A percentile compares a stretch with the other conserved stretches of the same genome.
These are phyloP conservation scores for Stephanocyclus meneghinianus DNA, from an alignment of 352 stramenopile species.

Conservation along the genomic window DNA sequence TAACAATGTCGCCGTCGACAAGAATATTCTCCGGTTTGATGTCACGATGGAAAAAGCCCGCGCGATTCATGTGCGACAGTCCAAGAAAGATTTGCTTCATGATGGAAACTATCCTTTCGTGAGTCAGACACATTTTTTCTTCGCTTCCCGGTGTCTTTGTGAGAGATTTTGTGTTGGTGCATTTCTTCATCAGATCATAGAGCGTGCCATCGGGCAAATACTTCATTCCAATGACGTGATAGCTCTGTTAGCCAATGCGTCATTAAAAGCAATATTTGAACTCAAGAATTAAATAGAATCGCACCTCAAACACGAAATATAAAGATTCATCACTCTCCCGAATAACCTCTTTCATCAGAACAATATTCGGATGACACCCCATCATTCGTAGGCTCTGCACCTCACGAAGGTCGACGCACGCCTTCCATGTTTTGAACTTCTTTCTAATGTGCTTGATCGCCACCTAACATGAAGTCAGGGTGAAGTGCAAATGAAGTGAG, in stretches of 20 bases:
- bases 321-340: conserved; percentile 89
- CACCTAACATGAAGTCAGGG: conserved; percentile 18
- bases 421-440: conserved; percentile 84
- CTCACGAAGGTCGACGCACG: conserved; percentile 96
- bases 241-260: conserved; percentile 80
- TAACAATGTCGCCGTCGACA: conserved; percentile 92
- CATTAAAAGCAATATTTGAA: neutral
- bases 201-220: conserved; percentile 25
- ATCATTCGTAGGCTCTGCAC: conserved; percentile 84
- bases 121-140: conserved; percentile 8
- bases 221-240: conserved; percentile 93
- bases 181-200: conserved; percentile 38
- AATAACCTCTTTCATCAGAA: conserved; percentile 97
- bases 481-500: neutral
- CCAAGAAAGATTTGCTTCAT: conserved; percentile 97
- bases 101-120: conserved; percentile 88
- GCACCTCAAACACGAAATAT: conserved; percentile 96
- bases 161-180: conserved; percentile 22
- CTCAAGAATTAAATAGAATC: neutral
- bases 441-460: conserved; percentile 77
- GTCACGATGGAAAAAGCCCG: conserved; percentile 96
- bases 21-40: conserved; percentile 96
- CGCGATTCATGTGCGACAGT: conserved; percentile 95
- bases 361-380: conserved; percentile 91
- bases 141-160: conserved; percentile 9